Conservation (phyloP, 331 rosid genomes). For the Acacia concinna region DNA sequence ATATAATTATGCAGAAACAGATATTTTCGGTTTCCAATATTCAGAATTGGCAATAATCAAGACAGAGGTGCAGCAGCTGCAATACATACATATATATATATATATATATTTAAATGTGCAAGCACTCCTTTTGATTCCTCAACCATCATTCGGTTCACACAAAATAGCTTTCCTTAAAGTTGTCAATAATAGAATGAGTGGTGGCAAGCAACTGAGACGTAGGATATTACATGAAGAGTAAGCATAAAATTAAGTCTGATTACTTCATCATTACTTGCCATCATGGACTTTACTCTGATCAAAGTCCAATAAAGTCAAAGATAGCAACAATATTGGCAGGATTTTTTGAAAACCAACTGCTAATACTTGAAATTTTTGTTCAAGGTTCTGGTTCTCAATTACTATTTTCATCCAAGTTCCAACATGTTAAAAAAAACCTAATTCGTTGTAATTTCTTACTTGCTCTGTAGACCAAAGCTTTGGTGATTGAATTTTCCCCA, state of each 20-base stretch:
- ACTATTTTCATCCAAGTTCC: neutral
- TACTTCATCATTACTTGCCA: conserved; percentile 6
- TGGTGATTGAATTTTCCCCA: conserved; percentile 71
- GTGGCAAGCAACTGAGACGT: no score
- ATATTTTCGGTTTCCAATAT: no score
- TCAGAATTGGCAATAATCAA: no score
- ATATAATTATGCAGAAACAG: no score
- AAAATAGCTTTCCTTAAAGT: no score
- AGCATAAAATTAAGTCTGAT: neutral
- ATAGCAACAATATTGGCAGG: neutral
- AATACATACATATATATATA: no score
- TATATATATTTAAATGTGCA: no score
- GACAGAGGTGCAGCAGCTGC: no score
- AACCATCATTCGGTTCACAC: no score
- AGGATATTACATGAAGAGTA: conserved; percentile 23
- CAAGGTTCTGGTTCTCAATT: neutral
- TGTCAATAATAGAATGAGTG: no score
- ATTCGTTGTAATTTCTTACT: conserved; percentile 43
- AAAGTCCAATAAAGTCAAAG: neutral
- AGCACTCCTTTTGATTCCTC: no score
- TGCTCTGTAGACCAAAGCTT: conserved; percentile 97
- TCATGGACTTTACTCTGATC: neutral
- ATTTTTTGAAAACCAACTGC: neutral
- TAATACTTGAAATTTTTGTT: neutral
- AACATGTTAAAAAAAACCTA: conserved; percentile 16